Percentiles rank a stretch among this genome's conserved stretches.
Conservation (phyloP, 2,329 filamentous ascomycete genomes). For the Aureobasidium sp. region DNA sequence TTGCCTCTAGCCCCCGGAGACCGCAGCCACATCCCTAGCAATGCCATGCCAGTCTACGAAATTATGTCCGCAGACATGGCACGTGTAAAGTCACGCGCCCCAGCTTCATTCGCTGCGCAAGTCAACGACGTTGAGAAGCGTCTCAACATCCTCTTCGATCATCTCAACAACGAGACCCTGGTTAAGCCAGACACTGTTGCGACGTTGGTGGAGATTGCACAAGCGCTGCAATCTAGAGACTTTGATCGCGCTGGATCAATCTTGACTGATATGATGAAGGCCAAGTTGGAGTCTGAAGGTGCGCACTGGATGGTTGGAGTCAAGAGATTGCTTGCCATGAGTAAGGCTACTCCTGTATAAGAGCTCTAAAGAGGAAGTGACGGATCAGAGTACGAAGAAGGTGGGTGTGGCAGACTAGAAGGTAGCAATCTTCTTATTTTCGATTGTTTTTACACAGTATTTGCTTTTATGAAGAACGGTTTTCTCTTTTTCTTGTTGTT, state of each 20-base stretch:
- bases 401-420: background rate
- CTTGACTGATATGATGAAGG: slow-evolving; percentile 39
- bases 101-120: slow-evolving; percentile 75
- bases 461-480: background rate
- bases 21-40: slow-evolving; percentile 74
- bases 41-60: slow-evolving; percentile 70
- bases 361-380: no score
- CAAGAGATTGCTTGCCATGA: slow-evolving; percentile 32
- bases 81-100: slow-evolving; percentile 76
- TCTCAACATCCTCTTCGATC: slow-evolving; percentile 87
- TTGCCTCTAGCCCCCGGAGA: slow-evolving; percentile 48
- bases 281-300: slow-evolving; percentile 38
- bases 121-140: slow-evolving; percentile 93
- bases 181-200: slow-evolving; percentile 70
- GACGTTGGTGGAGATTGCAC: slow-evolving; percentile 51
- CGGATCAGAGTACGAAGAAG: no score
- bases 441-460: background rate
- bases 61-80: slow-evolving; percentile 78
- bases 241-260: slow-evolving; percentile 37
- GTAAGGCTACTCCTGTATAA: slow-evolving; percentile 25
- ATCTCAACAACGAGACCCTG: slow-evolving; percentile 91
- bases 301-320: slow-evolving; percentile 40
- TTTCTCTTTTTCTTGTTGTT: no score
- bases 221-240: slow-evolving; percentile 31
- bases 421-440: background rate